These are phyloP conservation scores for Mesembryanthemum crystallinum DNA, from an alignment of 148 eudicot genomes.

Conservation along the genomic window DNA sequence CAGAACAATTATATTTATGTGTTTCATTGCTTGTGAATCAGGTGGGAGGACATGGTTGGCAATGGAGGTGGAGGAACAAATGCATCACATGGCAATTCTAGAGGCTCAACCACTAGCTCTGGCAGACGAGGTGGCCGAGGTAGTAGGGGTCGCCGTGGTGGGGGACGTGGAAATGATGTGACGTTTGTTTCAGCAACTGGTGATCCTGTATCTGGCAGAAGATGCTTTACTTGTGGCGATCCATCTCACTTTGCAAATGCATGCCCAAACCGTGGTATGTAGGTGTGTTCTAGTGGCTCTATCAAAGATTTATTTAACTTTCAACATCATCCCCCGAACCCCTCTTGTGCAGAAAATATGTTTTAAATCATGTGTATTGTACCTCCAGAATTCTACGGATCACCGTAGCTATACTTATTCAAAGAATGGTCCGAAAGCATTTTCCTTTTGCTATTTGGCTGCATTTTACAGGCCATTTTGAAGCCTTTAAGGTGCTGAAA, in stretches of 20 bases:
- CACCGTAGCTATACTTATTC: too few species aligned
- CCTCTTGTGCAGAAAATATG: too few species aligned
- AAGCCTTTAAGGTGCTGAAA: too few species aligned
- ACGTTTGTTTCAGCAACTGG: conserved; percentile 91
- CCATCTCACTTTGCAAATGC: conserved; percentile 90
- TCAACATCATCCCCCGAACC: too few species aligned
- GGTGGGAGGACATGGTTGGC: conserved; percentile 77
- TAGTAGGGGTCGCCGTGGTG: conserved; percentile 37
- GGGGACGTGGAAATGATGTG: conserved; percentile 35
- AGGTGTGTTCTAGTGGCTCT: not conserved
- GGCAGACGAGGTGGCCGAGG: conserved; percentile 44
- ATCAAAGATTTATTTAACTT: not conserved
- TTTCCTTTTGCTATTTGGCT: too few species aligned
- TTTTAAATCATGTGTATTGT: too few species aligned
- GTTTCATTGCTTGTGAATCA: conserved; percentile 26
- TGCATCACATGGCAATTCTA: conserved; percentile 29
- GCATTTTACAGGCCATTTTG: too few species aligned
- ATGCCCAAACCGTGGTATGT: conserved; percentile 74
- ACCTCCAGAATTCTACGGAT: too few species aligned
- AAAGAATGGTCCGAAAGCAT: too few species aligned
- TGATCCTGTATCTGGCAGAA: conserved; percentile 65
- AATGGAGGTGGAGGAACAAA: conserved; percentile 34
- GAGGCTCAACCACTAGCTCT: conserved; percentile 34
- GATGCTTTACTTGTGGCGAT: conserved; percentile 81
- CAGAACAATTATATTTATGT: conserved; percentile 9